Evolutionary conservation across 768 basidiomycete species (phyloP).

Genomic region (Kwoniella sp.): DNA sequence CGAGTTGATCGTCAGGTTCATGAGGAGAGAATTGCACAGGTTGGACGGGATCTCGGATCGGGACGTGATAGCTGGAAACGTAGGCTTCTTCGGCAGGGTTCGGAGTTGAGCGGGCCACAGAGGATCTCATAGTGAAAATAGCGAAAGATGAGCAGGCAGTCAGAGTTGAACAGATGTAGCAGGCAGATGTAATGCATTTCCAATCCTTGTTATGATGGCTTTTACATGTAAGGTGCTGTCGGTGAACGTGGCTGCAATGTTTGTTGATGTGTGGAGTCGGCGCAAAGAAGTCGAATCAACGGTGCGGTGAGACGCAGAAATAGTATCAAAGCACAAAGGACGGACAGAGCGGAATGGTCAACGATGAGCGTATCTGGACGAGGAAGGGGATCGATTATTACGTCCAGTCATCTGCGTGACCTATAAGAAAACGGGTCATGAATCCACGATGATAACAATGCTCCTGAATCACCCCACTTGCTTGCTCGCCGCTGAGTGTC

Average conservation of each 20-base stretch:
- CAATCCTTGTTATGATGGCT: not conserved
- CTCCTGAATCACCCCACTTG: not conserved
- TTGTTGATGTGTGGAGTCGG: no score
- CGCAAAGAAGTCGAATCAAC: no score
- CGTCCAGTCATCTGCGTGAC: no score
- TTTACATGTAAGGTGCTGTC: no score
- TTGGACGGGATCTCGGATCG: slow-evolving; percentile 65
- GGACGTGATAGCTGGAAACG: slow-evolving; percentile 53
- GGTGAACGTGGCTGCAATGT: not conserved
- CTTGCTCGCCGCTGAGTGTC: not conserved
- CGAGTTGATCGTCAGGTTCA: slow-evolving; percentile 68
- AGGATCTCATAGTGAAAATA: no score
- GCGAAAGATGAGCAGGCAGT: not conserved
- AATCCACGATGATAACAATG: not conserved
- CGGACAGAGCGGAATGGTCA: no score
- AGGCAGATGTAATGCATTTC: slow-evolving; percentile 6
- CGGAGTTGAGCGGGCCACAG: slow-evolving; percentile 2
- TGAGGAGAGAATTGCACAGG: slow-evolving; percentile 71
- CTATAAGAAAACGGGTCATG: no score
- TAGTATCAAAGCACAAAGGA: no score
- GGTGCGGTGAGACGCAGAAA: no score
- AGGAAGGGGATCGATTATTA: no score
- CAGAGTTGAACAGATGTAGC: not conserved
- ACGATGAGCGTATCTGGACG: no score
- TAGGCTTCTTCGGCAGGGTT: slow-evolving; percentile 48